Evolutionary conservation across 306 rosid species (phyloP), one percentile per base, ranked within the genome.

Genomic region (Begonia fuchsioides): DNA sequence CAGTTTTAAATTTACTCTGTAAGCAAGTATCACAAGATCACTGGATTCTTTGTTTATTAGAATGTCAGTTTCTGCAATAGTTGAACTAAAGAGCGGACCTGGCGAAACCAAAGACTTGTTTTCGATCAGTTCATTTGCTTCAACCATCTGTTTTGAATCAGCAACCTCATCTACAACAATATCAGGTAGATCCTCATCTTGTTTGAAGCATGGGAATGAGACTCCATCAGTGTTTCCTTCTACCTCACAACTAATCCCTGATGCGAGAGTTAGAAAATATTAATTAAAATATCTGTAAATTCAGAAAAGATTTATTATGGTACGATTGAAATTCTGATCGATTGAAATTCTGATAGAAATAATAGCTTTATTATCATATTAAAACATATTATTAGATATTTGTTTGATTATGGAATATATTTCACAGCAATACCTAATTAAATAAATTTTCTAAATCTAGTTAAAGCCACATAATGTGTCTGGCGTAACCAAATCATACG

Each of bases 61-160:
- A 39, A 44, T 19, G 44, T 50, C 26, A 39, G 35, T 43, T 32
- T 4, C 15, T 9, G 35, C 35, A 3, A 26, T 8, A 6, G 5
- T 4, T 6, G 52, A 50, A 66, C 38, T 26, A 52, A 15, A 61
- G 53, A 50, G 65, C 54, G 51, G 45, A 81, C 86, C 81, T 57
- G 68, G 53, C 43, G 65, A 47, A 54, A 58, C 18, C 32, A 26
- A 68, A 51, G 56, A 44, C 17, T 59, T 50, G 35, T 59, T 62
- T 44, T 65, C 69, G 58, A 51, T 64, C n/a, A 52, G 64, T 52
- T 54, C 57, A 64, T 54, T 35, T n/a, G 44, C 26, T 45, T 52
- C 55, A 40, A 13, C 13, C 17, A 66, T 51, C 57, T 43, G 59
- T 13, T 43, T 47, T 9, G 50, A 55, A 49, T 48, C 32, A 57